phyloP scores from a whole-genome alignment of 192 early-diverging fungal species.

The Thamnidium elegans region DNA sequence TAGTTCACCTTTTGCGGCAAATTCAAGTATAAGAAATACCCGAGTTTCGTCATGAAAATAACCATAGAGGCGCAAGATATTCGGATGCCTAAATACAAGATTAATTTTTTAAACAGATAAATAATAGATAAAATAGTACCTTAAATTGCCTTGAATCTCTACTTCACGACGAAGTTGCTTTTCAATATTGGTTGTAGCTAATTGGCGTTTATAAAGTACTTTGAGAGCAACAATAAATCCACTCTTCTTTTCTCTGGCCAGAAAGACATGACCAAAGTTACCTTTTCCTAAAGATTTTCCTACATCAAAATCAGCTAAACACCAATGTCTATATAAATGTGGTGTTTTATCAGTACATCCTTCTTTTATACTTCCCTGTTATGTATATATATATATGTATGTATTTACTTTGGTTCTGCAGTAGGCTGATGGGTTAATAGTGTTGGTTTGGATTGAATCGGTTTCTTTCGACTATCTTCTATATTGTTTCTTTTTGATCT shows the following conservation, averaged over 20 bases:
- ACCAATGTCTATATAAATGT: conserved; percentile 39
- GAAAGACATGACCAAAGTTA: conserved; percentile 95
- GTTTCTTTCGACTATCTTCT: neutral
- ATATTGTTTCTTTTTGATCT: neutral
- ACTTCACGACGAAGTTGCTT: conserved; percentile 92
- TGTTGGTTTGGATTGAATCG: neutral
- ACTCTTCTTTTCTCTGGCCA: conserved; percentile 83
- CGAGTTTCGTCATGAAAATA: conserved; percentile 95
- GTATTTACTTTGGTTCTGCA: neutral
- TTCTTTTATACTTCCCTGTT: neutral
- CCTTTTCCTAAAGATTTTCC: conserved; percentile 86
- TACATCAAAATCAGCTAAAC: conserved; percentile 85
- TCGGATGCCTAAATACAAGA: conserved; percentile 64
- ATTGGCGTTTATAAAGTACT: conserved; percentile 81
- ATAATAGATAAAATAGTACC: conserved; percentile 37
- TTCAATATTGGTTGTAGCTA: conserved; percentile 74
- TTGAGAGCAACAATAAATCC: conserved; percentile 93
- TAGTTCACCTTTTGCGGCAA: conserved; percentile 91
- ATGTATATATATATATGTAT: too few relatives aligned
- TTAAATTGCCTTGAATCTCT: conserved; percentile 90
- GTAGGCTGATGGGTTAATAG: neutral
- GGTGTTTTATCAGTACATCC: too few relatives aligned
- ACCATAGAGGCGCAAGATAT: conserved; percentile 92
- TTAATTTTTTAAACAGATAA: neutral
- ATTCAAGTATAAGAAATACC: conserved; percentile 93